Conservation (phyloP, 1,284 basidiomycete genomes). For the Gymnopus androsaceus region DNA sequence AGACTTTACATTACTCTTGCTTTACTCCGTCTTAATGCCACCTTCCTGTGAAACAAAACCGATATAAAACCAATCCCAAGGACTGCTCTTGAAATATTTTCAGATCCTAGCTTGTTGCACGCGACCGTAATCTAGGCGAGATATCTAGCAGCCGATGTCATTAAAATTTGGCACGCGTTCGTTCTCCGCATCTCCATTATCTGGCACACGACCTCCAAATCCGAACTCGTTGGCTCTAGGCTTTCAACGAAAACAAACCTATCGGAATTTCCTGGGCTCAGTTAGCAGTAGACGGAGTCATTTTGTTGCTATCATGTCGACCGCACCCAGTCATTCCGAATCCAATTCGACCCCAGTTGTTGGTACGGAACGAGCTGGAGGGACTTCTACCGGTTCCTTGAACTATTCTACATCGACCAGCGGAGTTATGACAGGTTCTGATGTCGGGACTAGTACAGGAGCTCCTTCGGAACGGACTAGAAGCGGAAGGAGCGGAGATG, state of each 20-base stretch:
- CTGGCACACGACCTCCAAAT: not conserved
- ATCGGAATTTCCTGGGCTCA: not conserved
- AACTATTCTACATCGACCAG: not conserved
- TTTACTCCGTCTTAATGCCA: too few species aligned
- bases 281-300: conserved; percentile 4
- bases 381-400: not conserved
- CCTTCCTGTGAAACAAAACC: too few species aligned
- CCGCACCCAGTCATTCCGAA: not conserved
- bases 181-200: not conserved
- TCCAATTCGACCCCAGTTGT: not conserved
- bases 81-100: too few species aligned
- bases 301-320: conserved; percentile 17
- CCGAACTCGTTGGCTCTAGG: not conserved
- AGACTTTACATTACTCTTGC: too few species aligned
- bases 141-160: not conserved
- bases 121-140: not conserved
- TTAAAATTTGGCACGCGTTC: not conserved
- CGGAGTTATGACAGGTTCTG: not conserved
- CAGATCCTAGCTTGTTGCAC: not conserved
- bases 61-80: too few species aligned
- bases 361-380: not conserved
- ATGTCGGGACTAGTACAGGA: not conserved
- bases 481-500: conserved; percentile 1
- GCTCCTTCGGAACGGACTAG: not conserved
- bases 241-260: not conserved